phyloP scores from a whole-genome alignment of 768 basidiomycete species.

The Leccinum disarticulatum region DNA sequence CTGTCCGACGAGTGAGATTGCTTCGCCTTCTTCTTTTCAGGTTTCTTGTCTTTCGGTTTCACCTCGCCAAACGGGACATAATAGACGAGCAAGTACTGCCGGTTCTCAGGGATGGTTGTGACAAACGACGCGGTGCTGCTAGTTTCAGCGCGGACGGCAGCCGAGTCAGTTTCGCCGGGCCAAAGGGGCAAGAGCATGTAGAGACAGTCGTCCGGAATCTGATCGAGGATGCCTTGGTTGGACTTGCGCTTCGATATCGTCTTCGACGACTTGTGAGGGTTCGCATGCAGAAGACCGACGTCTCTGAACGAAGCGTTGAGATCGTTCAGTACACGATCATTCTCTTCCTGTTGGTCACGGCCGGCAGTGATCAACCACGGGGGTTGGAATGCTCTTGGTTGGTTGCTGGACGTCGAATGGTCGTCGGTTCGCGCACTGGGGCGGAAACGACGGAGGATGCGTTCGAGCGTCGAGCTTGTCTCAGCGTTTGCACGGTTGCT shows the following conservation, averaged over 20 bases:
- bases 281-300: constrained; percentile 71
- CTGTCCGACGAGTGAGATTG: constrained; percentile 31
- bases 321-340: constrained; percentile 65
- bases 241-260: constrained; percentile 18
- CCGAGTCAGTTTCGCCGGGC: constrained; percentile 70
- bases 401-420: constrained; percentile 21
- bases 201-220: constrained; percentile 65
- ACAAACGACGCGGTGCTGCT: constrained; percentile 36
- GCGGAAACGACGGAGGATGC: constrained; percentile 25
- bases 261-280: constrained; percentile 33
- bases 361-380: constrained; percentile 69
- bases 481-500: constrained; percentile 25
- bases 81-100: constrained; percentile 77
- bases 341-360: constrained; percentile 64
- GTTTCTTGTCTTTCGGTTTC: constrained; percentile 17
- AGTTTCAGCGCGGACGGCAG: constrained; percentile 20
- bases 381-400: constrained; percentile 40
- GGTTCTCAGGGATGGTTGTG: constrained; percentile 43
- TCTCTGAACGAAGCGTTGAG: constrained; percentile 77
- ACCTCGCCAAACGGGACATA: constrained; percentile 56
- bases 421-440: constrained; percentile 22
- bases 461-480: constrained; percentile 20
- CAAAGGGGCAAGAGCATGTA: constrained; percentile 88
- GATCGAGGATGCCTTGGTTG: constrained; percentile 49
- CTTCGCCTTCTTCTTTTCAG: constrained; percentile 34